Evolutionary conservation across 345 rosid genomes (phyloP).

Genomic region (Moringa oleifera): DNA sequence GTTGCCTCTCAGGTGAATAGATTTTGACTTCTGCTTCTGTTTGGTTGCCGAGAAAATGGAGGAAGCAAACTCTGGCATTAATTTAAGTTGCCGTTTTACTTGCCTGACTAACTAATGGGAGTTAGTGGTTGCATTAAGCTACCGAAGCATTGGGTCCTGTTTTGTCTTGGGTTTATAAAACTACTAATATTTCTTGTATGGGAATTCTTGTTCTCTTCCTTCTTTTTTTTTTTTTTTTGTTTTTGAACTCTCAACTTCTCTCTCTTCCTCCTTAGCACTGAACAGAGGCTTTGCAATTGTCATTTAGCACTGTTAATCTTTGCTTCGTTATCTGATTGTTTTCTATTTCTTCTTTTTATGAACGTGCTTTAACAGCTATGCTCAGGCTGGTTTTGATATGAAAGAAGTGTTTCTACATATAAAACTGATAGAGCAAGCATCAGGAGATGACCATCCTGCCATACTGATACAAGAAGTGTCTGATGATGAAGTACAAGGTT

Average conservation of each 20-base stretch:
- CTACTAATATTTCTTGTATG: neutral
- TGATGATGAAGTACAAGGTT: slow-evolving; percentile 51
- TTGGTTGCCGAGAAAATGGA: slow-evolving; percentile 21
- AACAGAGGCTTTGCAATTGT: neutral
- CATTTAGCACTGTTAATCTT: neutral
- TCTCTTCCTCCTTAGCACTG: neutral
- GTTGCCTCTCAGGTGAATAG: slow-evolving; percentile 76
- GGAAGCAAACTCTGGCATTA: neutral
- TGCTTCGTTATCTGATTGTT: neutral
- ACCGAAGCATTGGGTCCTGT: slow-evolving; percentile 9
- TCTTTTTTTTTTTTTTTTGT: too few species aligned
- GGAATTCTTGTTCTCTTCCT: too few species aligned
- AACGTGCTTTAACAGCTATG: slow-evolving; percentile 49
- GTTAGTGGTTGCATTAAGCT: neutral
- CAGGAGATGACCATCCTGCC: slow-evolving; percentile 70
- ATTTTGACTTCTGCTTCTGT: slow-evolving; percentile 1
- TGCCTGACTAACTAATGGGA: neutral
- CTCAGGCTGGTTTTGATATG: slow-evolving; percentile 91
- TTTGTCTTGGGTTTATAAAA: neutral
- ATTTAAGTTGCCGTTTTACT: too few species aligned
- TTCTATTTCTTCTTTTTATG: neutral
- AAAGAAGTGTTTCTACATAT: slow-evolving; percentile 89
- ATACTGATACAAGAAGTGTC: slow-evolving; percentile 66
- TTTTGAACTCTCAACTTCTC: too few species aligned
- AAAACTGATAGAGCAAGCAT: slow-evolving; percentile 91